Evolutionary conservation across 1,139 yeast species (phyloP), one percentile per base, ranked within the genome.

Genomic region (Lodderomyces jiufengensis): DNA sequence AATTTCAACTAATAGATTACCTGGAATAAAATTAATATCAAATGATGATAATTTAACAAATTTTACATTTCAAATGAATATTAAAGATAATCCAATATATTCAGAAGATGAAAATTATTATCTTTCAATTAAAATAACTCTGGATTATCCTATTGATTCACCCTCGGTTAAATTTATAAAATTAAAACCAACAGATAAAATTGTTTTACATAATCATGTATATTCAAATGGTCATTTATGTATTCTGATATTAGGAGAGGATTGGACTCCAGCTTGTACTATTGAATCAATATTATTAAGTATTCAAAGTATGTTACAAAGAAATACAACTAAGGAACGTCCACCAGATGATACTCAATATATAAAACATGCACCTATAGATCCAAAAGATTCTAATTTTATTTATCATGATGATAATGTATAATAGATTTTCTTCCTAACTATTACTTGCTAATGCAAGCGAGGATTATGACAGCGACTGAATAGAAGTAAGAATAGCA

Each of bases 151-250:
- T 0, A 79, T 80, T 25, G 73, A 66, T 18, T 71, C 82, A 2
- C 92, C 90, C 0, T 71, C 70, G 42, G 84, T 78, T 2, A 66
- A 70, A 40, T 83, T 83, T 49, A 46, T 69, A 14, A 45, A 57
- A n/a, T 40, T 11, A 32, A 32, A 8, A 21, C 47, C 36, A 5
- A 27, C 38, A 46, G 18, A 48, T 45, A 46, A 42, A 22, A 66
- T 80, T 5, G 90, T 90, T 0, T 45, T 78, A 2, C 88, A 83
- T 50, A 90, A 90, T 0, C 90, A 83, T 50, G 66, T 83, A 2
- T 83, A 83, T 50, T 70, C 81, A 27, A 82, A 82, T 48, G 92
- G 90, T 1, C 88, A 82, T 49, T 81, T 82, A 11, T 83, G 92
- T 52, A 61, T 80, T 20, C 76, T 78, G 50, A 52, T 77, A 5